Conservation (phyloP, 2,329 filamentous ascomycete genomes). For the Paecilomyces formosus region DNA sequence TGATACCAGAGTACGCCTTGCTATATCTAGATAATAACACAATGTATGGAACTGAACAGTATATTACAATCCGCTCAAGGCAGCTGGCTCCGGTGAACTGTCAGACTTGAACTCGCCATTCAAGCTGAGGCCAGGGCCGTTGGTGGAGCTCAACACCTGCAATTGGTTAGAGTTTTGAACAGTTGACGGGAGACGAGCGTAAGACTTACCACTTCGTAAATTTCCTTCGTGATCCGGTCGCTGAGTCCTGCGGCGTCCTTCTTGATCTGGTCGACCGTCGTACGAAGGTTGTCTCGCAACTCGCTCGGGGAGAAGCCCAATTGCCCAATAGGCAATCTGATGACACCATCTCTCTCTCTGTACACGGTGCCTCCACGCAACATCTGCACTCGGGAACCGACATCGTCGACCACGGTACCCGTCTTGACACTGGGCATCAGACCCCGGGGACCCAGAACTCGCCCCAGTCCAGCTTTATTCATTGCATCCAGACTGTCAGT, state of each 20-base stretch:
- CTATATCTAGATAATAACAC: constrained; percentile 31
- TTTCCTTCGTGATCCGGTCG: constrained; percentile 60
- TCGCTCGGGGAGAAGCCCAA: constrained; percentile 81
- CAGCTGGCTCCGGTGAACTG: constrained; percentile 49
- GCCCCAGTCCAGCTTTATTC: constrained; percentile 71
- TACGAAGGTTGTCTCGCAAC: constrained; percentile 74
- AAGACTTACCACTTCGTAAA: constrained; percentile 59
- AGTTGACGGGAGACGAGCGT: constrained; percentile 13
- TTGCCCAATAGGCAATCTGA: constrained; percentile 86
- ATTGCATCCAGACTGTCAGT: constrained; percentile 67
- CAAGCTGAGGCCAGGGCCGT: constrained; percentile 78
- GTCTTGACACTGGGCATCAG: constrained; percentile 87
- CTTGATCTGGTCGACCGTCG: constrained; percentile 69
- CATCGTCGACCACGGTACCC: constrained; percentile 79
- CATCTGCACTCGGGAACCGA: constrained; percentile 66
- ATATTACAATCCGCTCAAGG: constrained; percentile 35
- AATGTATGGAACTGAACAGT: constrained; percentile 44
- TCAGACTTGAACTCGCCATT: constrained; percentile 67
- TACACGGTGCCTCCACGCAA: constrained; percentile 81
- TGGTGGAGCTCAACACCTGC: constrained; percentile 74
- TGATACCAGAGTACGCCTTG: constrained; percentile 36
- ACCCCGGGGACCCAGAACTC: constrained; percentile 77
- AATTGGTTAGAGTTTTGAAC: constrained; percentile 47
- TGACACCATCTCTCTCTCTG: constrained; percentile 74
- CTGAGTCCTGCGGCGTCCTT: constrained; percentile 62